A percentile compares a stretch with the other conserved stretches of the same genome.
These are phyloP conservation scores for Melanomma pulvis-pyrius DNA, from an alignment of 495 filamentous ascomycete genomes.

Conservation along the genomic window DNA sequence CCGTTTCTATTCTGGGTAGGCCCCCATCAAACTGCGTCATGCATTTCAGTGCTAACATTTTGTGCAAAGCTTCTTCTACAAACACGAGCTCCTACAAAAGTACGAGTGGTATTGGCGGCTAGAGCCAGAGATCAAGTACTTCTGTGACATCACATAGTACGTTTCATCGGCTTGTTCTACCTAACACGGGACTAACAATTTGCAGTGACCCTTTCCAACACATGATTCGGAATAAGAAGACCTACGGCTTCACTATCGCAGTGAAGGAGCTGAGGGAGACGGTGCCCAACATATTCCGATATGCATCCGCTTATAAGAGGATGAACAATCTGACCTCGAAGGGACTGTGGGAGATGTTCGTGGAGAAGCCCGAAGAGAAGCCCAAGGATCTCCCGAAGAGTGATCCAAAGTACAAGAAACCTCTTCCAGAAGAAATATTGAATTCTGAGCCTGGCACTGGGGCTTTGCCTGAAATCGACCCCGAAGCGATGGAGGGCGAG, in stretches of 20 bases:
- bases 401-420: conserved; percentile 68
- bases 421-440: conserved; percentile 82
- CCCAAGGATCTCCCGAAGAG: conserved; percentile 55
- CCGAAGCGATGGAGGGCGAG: conserved; percentile 95
- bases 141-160: conserved; percentile 99
- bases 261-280: conserved; percentile 99
- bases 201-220: conserved; percentile 88
- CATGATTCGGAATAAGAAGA: conserved; percentile 93
- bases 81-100: conserved; percentile 90
- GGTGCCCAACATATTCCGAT: conserved; percentile 98
- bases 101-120: conserved; percentile 99
- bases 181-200: conserved; percentile 34
- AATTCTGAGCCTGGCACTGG: conserved; percentile 73
- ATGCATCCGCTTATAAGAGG: conserved; percentile 98
- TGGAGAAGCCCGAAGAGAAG: conserved; percentile 68
- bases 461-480: conserved; percentile 77
- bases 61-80: conserved; percentile 83
- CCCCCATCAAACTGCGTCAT: background rate
- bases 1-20: conserved; percentile 95
- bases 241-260: conserved; percentile 98
- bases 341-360: conserved; percentile 99
- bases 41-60: background rate
- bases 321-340: conserved; percentile 86
- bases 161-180: conserved; percentile 34
- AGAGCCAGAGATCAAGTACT: conserved; percentile 99